These are phyloP conservation scores for Penicillium sp. DNA, from an alignment of 2,329 filamentous ascomycete genomes.

Conservation along the genomic window DNA sequence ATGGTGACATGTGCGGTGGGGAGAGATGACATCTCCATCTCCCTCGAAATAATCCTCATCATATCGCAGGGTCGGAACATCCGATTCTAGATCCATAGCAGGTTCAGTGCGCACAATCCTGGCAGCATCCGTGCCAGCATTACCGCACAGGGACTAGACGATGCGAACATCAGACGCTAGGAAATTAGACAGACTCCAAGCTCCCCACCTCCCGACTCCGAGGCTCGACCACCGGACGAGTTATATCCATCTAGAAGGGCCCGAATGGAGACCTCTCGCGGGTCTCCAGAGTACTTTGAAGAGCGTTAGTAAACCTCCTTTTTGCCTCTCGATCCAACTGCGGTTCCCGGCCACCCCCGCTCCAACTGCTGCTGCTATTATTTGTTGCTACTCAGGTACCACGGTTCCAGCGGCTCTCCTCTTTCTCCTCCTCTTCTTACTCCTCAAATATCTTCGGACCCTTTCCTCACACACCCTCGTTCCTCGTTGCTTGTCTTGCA, in stretches of 20 bases:
- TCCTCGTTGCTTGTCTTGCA: neutral
- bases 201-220: conserved; percentile 31
- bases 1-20: conserved; percentile 10
- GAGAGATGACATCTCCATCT: neutral
- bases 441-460: conserved; percentile 14
- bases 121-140: conserved; percentile 13
- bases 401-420: conserved; percentile 1
- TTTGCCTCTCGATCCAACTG: conserved; percentile 10
- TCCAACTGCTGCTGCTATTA: conserved; percentile 18
- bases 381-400: conserved; percentile 15
- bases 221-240: conserved; percentile 24
- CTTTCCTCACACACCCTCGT: neutral
- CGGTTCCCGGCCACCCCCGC: conserved; percentile 20
- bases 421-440: conserved; percentile 11
- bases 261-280: neutral
- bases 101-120: neutral
- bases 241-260: conserved; percentile 7
- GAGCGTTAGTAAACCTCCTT: conserved; percentile 14
- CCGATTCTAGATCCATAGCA: neutral
- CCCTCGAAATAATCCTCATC: neutral
- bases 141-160: conserved; percentile 1
- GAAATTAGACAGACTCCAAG: conserved; percentile 13
- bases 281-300: neutral
- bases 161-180: neutral
- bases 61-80: neutral